Evolutionary conservation across 2,329 filamentous ascomycete genomes (phyloP), one percentile per base, ranked within the genome.

Genomic region (Tetracladium maxilliforme): DNA sequence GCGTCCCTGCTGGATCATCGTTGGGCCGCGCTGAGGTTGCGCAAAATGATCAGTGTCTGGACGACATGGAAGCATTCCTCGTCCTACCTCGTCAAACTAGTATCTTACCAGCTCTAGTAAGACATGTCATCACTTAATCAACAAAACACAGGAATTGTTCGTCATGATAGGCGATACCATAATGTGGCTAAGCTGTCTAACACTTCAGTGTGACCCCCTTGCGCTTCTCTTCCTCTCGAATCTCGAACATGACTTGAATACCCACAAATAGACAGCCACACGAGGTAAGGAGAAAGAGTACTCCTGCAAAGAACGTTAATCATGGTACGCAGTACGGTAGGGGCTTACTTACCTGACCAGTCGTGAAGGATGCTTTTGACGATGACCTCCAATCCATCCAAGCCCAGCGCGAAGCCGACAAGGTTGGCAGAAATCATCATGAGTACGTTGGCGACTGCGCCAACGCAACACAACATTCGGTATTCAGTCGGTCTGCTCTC

Each of bases 351-450:
- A 73, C 71, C 72, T 21, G 71, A 71, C 56, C 71, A 81, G 30
- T 79, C 79, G 11, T 69, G 69, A 26, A 92, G 56, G 30, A 95
- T 84, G 2, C 78, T 75, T 30, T 61, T 58, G 7, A 92, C 47
- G 24, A 95, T 70, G 16, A 66, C 78, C 48, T 79, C 68, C 43
- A 95, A 39, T 0, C 92, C 90, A 43, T 98, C 90, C 24, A 94
- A 37, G 0, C 92, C 92, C 9, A 98, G 65, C 0, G 87, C 90
- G 51, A 95, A 98, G 0, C 90, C 90, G 8, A 98, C 84, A 11
- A 98, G 55, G 45, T 98, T 98, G 10, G 87, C 90, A 22, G 69
- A 65, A 66, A 95, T 93, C 79, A 98, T 90, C 77, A 94, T 84
- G 23, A 95, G 53, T 14, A 92, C 65, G 39, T 94, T 94, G 1